A percentile compares a stretch with the other conserved stretches of the same genome.
Conservation (phyloP, 2,329 filamentous ascomycete species). For the Calonectria pseudoreteaudii region DNA sequence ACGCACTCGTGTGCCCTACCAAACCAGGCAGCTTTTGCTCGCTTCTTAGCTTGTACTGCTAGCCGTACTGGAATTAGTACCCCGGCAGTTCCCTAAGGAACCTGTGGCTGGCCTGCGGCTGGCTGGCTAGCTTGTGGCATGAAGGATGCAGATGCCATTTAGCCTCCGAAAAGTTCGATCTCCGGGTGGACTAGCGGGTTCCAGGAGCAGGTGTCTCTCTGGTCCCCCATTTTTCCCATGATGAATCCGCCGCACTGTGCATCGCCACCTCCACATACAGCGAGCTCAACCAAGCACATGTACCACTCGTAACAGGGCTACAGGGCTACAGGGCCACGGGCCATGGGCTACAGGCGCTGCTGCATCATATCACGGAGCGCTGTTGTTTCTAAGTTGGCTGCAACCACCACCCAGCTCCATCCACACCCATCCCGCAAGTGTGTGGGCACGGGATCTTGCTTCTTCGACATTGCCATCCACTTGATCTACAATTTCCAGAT, state of each 20-base stretch:
- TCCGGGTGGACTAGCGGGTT: not conserved
- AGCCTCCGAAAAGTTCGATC: constrained; percentile 2
- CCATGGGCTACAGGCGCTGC: not conserved
- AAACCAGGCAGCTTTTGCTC: not conserved
- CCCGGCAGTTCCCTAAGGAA: not conserved
- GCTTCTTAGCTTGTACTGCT: not conserved
- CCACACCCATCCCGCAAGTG: not conserved
- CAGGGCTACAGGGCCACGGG: not conserved
- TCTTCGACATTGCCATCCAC: constrained; percentile 3
- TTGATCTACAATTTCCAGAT: constrained; percentile 1
- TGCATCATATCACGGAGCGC: not conserved
- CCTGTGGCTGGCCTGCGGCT: constrained; percentile 1
- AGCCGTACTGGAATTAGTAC: not conserved
- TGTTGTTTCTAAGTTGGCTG: constrained; percentile 4
- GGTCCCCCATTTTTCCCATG: not conserved
- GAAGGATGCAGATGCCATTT: not conserved
- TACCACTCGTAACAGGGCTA: not conserved
- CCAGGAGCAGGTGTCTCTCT: constrained; percentile 2
- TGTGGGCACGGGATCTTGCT: not conserved
- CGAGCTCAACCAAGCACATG: not conserved
- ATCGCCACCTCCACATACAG: constrained; percentile 42
- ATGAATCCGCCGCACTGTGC: constrained; percentile 39
- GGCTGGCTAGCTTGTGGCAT: constrained; percentile 1
- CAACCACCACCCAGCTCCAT: not conserved
- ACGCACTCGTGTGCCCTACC: not conserved